phyloP scores from a whole-genome alignment of 768 basidiomycete genomes.

The Pholiota microspora region DNA sequence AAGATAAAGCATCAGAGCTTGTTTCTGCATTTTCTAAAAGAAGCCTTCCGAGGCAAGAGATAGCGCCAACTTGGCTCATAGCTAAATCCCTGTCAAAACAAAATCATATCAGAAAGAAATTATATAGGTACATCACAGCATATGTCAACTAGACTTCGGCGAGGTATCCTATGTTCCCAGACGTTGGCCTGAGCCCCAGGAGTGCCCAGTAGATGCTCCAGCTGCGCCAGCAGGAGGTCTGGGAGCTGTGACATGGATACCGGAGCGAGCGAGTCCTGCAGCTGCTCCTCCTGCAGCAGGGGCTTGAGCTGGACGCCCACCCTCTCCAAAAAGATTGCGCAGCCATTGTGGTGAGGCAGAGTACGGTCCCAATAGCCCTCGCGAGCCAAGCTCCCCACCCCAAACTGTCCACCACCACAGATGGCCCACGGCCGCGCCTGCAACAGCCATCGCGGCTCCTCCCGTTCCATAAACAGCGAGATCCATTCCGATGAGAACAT shows the following conservation, averaged over 20 bases:
- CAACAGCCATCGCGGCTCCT: slow-evolving; percentile 54
- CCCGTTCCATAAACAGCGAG: slow-evolving; percentile 57
- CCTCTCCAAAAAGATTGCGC: slow-evolving; percentile 45
- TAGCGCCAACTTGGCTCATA: neutral
- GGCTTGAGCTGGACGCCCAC: slow-evolving; percentile 20
- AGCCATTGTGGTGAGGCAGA: slow-evolving; percentile 64
- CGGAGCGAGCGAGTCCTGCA: slow-evolving; percentile 37
- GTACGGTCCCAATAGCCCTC: slow-evolving; percentile 36
- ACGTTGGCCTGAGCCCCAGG: slow-evolving; percentile 20
- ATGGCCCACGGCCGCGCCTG: slow-evolving; percentile 77
- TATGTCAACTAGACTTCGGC: neutral
- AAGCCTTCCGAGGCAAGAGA: neutral
- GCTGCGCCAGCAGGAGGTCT: slow-evolving; percentile 25
- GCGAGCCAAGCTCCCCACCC: slow-evolving; percentile 42
- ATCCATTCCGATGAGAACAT: slow-evolving; percentile 71
- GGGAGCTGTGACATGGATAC: slow-evolving; percentile 62
- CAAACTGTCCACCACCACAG: slow-evolving; percentile 78
- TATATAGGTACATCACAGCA: neutral
- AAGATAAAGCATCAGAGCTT: neutral
- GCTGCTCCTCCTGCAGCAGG: slow-evolving; percentile 26
- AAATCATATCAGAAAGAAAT: neutral
- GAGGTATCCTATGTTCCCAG: slow-evolving; percentile 8
- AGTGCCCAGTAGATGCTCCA: slow-evolving; percentile 13
- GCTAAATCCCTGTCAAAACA: neutral
- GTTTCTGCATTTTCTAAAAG: too few relatives aligned